A percentile compares a stretch with the other conserved stretches of the same genome.
phyloP scores from a whole-genome alignment of 352 stramenopile species.

The Globisporangium echinulatum region DNA sequence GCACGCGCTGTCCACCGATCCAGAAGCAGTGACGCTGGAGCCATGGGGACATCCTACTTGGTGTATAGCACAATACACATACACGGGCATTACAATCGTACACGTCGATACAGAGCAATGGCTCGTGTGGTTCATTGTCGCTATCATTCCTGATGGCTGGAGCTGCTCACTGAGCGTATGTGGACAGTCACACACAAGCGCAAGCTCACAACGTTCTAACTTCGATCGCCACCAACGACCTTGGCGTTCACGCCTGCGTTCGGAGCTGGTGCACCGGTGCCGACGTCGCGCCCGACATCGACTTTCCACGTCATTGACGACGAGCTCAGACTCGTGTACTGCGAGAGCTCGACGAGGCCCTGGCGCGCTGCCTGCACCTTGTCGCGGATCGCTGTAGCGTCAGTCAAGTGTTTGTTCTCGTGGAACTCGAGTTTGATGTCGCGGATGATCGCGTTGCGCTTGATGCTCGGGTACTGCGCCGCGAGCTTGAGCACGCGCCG shows the following conservation, averaged over 20 bases:
- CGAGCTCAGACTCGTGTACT: conserved; percentile 67
- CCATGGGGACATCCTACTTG: no score
- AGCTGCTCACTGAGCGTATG: no score
- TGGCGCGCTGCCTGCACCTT: conserved; percentile 62
- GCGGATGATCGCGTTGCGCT: conserved; percentile 69
- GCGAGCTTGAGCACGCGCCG: conserved; percentile 79
- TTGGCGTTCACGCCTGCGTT: conserved; percentile 27
- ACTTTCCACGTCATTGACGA: conserved; percentile 57
- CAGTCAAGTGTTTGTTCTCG: conserved; percentile 59
- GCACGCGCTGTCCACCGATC: conserved; percentile 29
- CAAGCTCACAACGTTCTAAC: background rate
- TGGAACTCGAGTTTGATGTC: conserved; percentile 87
- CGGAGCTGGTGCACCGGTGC: conserved; percentile 10
- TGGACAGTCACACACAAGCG: no score
- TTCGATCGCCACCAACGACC: conserved; percentile 29
- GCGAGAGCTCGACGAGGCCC: conserved; percentile 70
- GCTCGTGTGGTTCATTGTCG: background rate
- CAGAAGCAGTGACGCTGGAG: conserved; percentile 5
- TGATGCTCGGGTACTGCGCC: conserved; percentile 79
- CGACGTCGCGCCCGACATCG: conserved; percentile 56
- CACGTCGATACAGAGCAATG: background rate
- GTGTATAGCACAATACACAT: background rate
- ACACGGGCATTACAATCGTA: background rate
- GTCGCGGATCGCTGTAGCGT: conserved; percentile 48
- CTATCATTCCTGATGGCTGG: background rate